Base-by-base conservation (phyloP, 345 rosid genomes). In the Eucalyptus regnans region DNA sequence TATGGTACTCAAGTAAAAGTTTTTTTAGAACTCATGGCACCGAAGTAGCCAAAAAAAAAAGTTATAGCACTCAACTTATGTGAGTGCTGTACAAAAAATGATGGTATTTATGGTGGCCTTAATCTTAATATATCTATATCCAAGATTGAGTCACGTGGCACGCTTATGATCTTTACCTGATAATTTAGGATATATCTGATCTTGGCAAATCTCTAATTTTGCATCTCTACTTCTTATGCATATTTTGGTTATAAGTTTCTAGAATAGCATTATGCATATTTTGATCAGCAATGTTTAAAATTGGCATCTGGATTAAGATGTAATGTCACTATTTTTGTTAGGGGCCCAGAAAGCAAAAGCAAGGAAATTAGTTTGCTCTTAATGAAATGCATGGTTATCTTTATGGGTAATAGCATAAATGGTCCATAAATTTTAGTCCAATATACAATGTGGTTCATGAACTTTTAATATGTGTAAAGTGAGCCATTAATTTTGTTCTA, bases 11-110 rank as follows among this genome's bases (percentile, higher is more conserved):
- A 58, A 23, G 27, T 58, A 23, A 58, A 22, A 0, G 25, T 50
- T 1, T 58, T 52, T 54, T 20, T 52, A 18, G 56, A 52, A 50
- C 29, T 56, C 62, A 56, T 2, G 27, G 0, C 62, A 22, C 27
- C 0, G 6, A 22, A 22, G 27, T 56, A 56, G 12, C 2, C 1
- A 22, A 2, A 22, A 3, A 52, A 51, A 22, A 3, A 52, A 51
- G 9, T 18, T 52, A 52, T 52, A 1, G 56, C 56, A 52, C 56
- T 52, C 56, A 52, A 52, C 56, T 52, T 52, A 52, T 1, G 56
- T 52, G 56, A 52, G 56, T 18, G 56, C 0, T 18, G 2, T 52
- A 60, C 29, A 58, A 58, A 58, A 1, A 60, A 1, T 25, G 25
- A 23, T 2, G 2, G 29, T 27, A 3, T 23, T 60, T 60, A 23